Base-by-base conservation (phyloP, 2,329 filamentous ascomycete genomes). In the Raffaelea deltoideospora region DNA sequence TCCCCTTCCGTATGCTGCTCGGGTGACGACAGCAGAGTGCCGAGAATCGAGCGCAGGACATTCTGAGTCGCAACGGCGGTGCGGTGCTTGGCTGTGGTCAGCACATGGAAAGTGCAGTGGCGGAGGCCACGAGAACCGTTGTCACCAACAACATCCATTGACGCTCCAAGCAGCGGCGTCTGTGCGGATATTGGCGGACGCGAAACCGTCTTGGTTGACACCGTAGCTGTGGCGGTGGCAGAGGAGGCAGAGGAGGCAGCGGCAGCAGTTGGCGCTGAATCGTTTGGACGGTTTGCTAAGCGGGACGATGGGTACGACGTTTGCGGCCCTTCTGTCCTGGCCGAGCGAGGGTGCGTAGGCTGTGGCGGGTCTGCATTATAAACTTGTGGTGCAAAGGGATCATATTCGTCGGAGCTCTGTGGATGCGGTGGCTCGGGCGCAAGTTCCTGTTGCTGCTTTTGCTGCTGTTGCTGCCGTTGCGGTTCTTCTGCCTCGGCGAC, bases 1-100 rank as follows among this genome's bases (percentile, higher is more conserved):
- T 8, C 26, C n/a, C 7, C 23, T 14, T 21, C 24, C 11, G 22
- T 7, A 3, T 22, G 14, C 14, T 20, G 10, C 3, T 21, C 18
- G 10, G 35, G 23, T 6, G 61, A 55, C 0, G 67, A 63, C 35
- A 75, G 71, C 40, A 68, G 61, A 3, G 54, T 50, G 33, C 59
- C 63, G 0, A 78, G 56, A 4, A 74, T 50, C 14, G 62, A 61
- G 3, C 74, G 63, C 14, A 78, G 51, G 1, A 63, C 62, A 46
- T 77, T 75, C 43, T 79, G 74, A 6, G 72, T 54, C 1, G 58
- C 56, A 4, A 75, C 59, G 1, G 69, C 63, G 3, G 65, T 69
- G 38, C 63, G 58, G 19, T 56, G 55, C 15, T 52, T 47, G 3
- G 49, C 49, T 3, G 59, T 54, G 10, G 52, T 48, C 36, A 75